Evolutionary conservation across 1,139 yeast genomes (phyloP).

Genomic region (Yamadazyma mexicana): DNA sequence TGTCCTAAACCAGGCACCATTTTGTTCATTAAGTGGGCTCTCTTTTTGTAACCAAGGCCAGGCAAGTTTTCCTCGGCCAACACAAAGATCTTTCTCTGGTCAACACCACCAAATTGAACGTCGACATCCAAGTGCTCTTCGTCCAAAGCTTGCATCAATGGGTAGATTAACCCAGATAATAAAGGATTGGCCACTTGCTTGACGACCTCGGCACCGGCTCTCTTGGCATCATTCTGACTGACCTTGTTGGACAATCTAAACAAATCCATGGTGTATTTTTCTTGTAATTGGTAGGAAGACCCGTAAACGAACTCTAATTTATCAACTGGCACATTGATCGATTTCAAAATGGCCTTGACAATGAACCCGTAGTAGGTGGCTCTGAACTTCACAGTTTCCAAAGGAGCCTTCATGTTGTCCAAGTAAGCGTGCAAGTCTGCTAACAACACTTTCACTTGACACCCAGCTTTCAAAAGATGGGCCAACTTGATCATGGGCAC

Average conservation of each 20-base stretch:
- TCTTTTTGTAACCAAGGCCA: constrained; percentile 85
- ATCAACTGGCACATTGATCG: constrained; percentile 90
- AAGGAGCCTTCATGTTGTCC: constrained; percentile 97
- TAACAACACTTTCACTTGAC: constrained; percentile 86
- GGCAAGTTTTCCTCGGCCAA: constrained; percentile 94
- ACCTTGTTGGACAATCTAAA: constrained; percentile 81
- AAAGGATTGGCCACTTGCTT: constrained; percentile 95
- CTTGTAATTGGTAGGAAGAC: constrained; percentile 77
- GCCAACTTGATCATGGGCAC: constrained; percentile 98
- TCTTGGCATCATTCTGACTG: constrained; percentile 92
- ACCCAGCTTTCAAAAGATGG: constrained; percentile 92
- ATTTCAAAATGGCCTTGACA: constrained; percentile 78
- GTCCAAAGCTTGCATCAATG: constrained; percentile 98
- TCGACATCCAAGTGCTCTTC: constrained; percentile 89
- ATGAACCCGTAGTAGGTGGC: constrained; percentile 85
- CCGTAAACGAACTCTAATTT: constrained; percentile 83
- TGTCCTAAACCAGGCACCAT: constrained; percentile 98
- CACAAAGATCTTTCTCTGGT: constrained; percentile 96
- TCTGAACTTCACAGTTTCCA: constrained; percentile 86
- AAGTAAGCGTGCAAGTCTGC: constrained; percentile 98
- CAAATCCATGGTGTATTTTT: constrained; percentile 83
- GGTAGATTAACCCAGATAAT: constrained; percentile 91
- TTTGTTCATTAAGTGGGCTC: constrained; percentile 97
- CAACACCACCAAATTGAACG: constrained; percentile 98
- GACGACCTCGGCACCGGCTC: constrained; percentile 99